A percentile compares a stretch with the other conserved stretches of the same genome.
Evolutionary conservation across 257 asterid species (phyloP).

Genomic region (Scutellaria minor): DNA sequence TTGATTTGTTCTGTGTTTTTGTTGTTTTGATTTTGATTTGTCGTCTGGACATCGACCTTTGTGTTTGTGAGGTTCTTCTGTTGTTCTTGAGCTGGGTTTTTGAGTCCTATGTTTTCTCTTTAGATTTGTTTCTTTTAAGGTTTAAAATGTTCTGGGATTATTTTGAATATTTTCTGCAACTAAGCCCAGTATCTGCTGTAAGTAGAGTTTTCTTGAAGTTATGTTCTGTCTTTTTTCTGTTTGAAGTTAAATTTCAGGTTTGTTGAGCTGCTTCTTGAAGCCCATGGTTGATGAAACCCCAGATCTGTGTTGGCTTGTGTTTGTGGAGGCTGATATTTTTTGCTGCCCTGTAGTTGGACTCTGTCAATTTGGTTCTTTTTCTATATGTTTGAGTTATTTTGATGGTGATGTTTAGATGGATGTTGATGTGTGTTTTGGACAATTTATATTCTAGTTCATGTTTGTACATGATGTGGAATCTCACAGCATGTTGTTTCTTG

Average conservation of each 20-base stretch:
- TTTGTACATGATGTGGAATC: not conserved
- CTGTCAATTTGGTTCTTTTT: constrained; percentile 21
- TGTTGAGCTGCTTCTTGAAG: constrained; percentile 21
- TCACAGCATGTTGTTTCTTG: constrained; percentile 13
- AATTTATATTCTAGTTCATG: constrained; percentile 1
- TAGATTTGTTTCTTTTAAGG: not conserved
- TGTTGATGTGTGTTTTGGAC: constrained; percentile 3
- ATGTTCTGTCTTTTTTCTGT: constrained; percentile 1
- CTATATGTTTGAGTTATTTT: constrained; percentile 5
- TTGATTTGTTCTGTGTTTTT: not conserved
- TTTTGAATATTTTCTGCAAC: not conserved
- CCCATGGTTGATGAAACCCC: constrained; percentile 32
- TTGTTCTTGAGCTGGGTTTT: constrained; percentile 8
- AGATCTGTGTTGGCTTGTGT: constrained; percentile 39
- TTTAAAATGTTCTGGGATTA: not conserved
- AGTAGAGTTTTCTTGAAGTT: not conserved
- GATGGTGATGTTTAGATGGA: not conserved
- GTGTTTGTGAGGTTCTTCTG: not conserved
- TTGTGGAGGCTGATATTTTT: constrained; percentile 27
- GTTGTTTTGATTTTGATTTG: not conserved
- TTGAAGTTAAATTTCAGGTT: constrained; percentile 26
- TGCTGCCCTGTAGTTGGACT: constrained; percentile 18
- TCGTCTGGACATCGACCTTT: not conserved
- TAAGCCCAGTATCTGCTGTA: constrained; percentile 29
- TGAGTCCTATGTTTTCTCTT: not conserved